Percentiles rank a stretch among this genome's conserved stretches.
Evolutionary conservation across 768 basidiomycete genomes (phyloP).

Genomic region (Cyclocybe cylindracea): DNA sequence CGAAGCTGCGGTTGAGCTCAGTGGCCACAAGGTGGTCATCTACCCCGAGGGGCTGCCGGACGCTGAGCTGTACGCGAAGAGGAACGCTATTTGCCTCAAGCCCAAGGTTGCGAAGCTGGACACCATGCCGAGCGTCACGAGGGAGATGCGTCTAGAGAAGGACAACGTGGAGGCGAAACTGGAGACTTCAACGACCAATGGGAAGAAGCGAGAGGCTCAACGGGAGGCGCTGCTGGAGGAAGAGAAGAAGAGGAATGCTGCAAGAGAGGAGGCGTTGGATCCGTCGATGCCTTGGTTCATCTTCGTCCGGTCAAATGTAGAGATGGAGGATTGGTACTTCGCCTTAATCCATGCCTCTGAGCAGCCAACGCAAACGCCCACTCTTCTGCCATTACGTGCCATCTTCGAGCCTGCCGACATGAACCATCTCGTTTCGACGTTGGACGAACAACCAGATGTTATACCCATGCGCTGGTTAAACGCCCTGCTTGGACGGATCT

Average conservation of each 20-base stretch:
- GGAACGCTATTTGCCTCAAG: slow-evolving; percentile 83
- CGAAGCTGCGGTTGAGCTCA: slow-evolving; percentile 86
- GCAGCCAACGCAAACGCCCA: slow-evolving; percentile 61
- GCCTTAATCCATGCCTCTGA: slow-evolving; percentile 75
- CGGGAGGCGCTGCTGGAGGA: slow-evolving; percentile 32
- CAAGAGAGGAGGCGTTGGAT: slow-evolving; percentile 52
- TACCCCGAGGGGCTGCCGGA: slow-evolving; percentile 77
- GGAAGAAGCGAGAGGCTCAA: slow-evolving; percentile 38
- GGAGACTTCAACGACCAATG: slow-evolving; percentile 23
- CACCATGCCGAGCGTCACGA: slow-evolving; percentile 50
- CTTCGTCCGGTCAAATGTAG: slow-evolving; percentile 82
- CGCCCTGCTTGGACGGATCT: slow-evolving; percentile 87
- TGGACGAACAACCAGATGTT: slow-evolving; percentile 94
- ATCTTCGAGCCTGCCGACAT: slow-evolving; percentile 82
- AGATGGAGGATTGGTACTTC: slow-evolving; percentile 98
- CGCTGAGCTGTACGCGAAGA: slow-evolving; percentile 88
- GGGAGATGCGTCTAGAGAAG: slow-evolving; percentile 46
- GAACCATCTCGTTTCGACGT: slow-evolving; percentile 75
- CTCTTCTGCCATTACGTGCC: slow-evolving; percentile 55
- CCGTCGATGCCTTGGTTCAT: slow-evolving; percentile 84
- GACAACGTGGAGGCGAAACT: slow-evolving; percentile 31
- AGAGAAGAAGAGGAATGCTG: slow-evolving; percentile 45
- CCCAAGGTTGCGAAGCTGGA: slow-evolving; percentile 44
- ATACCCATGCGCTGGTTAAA: slow-evolving; percentile 99
- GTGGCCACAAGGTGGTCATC: slow-evolving; percentile 74